Base-by-base conservation (phyloP, 2,329 filamentous ascomycete species). In the Coleophoma crateriformis region DNA sequence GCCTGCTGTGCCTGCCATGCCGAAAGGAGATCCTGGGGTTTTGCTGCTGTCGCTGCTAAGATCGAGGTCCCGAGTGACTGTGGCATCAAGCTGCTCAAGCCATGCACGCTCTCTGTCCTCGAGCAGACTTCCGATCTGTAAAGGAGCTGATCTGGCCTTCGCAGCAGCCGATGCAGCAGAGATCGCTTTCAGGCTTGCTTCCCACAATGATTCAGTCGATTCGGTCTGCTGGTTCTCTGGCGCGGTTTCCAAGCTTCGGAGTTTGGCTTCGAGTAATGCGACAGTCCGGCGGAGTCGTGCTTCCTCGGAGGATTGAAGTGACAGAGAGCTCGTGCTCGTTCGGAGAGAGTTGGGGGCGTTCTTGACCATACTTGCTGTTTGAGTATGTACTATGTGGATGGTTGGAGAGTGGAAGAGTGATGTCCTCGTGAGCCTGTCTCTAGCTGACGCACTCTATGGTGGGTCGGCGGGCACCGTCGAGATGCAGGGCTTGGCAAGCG, bases 261-360 rank as follows among this genome's bases (percentile, higher is more conserved):
- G n/a, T 12, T 44, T 44, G 10, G 48, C 49, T 46, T 60, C 54
- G 33, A 60, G 53, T 33, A 53, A 51, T 14, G 46, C 47, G n/a
- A 58, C 54, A 17, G 52, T 52, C 20, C 49, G 44, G 19, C 49
- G 53, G 15, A 44, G 27, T 33, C 32, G 20, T 15, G 44, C 43
- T 42, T 51, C 51, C 42, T 46, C 37, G 13, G 46, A 38, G 10
- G 50, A 34, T 37, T 53, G 54, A 3, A 61, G 54, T 37, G 58
- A 58, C 2, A 52, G 35, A 43, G 46, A 55, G 35, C 53, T 56
- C 12, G 45, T 48, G 47, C 54, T 59, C 27, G 43, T 48, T 34
- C 56, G 60, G 19, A 62, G 56, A 19, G 60, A 57, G 19, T 52
- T 50, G 40, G 49, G 38, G 35, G 47, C 50, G 50, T 62, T 61